A percentile compares a stretch with the other conserved stretches of the same genome.
These are phyloP conservation scores for Caryopteris hybrid DNA, from an alignment of 305 asterid species.

Conservation along the genomic window DNA sequence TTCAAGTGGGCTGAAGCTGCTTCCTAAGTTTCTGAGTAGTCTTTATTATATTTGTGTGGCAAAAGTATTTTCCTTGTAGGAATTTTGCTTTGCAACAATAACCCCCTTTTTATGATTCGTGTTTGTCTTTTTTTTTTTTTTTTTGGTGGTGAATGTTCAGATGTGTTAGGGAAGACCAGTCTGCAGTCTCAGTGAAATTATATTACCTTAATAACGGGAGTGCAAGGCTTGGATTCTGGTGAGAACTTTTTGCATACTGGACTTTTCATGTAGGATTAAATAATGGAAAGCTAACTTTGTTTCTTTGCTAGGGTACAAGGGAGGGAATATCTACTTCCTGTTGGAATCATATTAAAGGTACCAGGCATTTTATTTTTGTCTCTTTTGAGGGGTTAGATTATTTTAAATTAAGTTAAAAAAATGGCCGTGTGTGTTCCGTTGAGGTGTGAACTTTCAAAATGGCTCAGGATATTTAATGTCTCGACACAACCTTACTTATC, in stretches of 20 bases:
- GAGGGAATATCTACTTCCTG: conserved; percentile 91
- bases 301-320: conserved; percentile 76
- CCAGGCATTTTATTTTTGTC: conserved; percentile 18
- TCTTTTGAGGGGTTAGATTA: conserved; percentile 14
- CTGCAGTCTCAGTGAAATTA: conserved; percentile 71
- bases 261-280: background rate
- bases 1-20: conserved; percentile 3
- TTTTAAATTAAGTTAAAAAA: background rate
- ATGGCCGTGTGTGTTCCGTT: background rate
- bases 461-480: background rate
- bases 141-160: conserved; percentile 35
- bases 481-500: background rate
- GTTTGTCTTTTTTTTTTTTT: background rate
- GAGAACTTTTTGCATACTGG: conserved; percentile 24
- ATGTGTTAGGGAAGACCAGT: conserved; percentile 89
- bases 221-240: conserved; percentile 99
- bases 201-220: conserved; percentile 91
- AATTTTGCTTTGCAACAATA: conserved; percentile 1
- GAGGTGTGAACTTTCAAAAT: background rate
- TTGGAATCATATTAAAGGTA: conserved; percentile 90
- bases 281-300: conserved; percentile 19
- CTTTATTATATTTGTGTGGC: conserved; percentile 10
- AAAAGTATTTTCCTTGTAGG: background rate
- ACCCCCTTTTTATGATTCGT: background rate
- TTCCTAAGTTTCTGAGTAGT: conserved; percentile 8